Evolutionary conservation across 371 early-diverging fungal genomes (phyloP), one percentile per base, ranked within the genome.

Genomic region (Amoeboaphelidium occidentale): DNA sequence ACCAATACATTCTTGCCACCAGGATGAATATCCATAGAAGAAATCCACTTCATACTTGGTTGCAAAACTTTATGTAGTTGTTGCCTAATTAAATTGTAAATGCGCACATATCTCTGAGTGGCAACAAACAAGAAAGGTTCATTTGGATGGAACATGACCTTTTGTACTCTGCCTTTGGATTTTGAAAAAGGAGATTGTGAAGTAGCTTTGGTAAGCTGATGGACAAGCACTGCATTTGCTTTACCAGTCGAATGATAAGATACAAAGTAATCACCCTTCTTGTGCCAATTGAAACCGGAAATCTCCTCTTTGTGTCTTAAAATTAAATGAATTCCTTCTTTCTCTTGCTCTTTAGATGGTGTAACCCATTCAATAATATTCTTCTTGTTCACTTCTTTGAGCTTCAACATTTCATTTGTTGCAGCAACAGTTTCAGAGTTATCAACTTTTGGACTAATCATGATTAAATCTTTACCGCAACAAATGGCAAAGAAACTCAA

Each of bases 211-310:
- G 87, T 76, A 32, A 89, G 53, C 64, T 92, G 90, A 66, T 96
- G 97, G 50, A 96, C 82, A 32, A 80, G 61, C 3, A 96, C 79
- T 2, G 87, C 69, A 20, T 17, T 32, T 32, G 59, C 43, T 20
- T 51, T 50, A n/a, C 50, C 60, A 25, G 61, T 67, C 65, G 42
- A 63, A 57, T 46, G 64, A 58, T 47, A 64, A 63, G 48, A 73
- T 69, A 83, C 75, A 61, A 93, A 74, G 61, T 96, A 93, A 62
- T 96, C 92, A 53, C 97, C 97, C 62, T 81, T 84, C 49, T 83
- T 72, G 63, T 96, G 97, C 97, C 97, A 96, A 25, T 74, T 70
- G 25, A 93, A 63, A 47, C 76, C 69, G 51, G 78, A 80, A 25
- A 88, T 76, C n/a, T 61, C 59, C 59, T 78, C 64, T 47, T 55